Base-by-base conservation (phyloP, 371 early-diverging fungal species). In the Chytridium lagenaria region DNA sequence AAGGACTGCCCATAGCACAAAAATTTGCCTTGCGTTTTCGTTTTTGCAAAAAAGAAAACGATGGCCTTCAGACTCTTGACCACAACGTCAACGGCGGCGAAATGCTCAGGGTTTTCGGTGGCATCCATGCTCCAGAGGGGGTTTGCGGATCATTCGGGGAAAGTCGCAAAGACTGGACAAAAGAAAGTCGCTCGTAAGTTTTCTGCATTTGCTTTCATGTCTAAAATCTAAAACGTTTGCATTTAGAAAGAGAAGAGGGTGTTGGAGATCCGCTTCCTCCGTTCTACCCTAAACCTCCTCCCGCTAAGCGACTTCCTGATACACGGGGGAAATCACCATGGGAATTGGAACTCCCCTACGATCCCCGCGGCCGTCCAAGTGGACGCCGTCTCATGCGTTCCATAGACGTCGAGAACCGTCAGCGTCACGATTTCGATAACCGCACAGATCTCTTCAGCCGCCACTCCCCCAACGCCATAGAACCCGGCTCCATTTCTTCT, bases 1-100 rank as follows among this genome's bases (percentile, higher is more conserved):
- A 92, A 76, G 72, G 91, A 92, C 77, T 95, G 95, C 1, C 88
- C 94, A 94, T 44, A 12, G 19, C 7, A 7, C 44, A 44, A 44
- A 44, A 44, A 44, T 44, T 44, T 44, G 44, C 7, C 19, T 44
- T n/a, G n/a, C n/a, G n/a, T 44, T 44, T 44, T 44, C 44, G 44
- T 10, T 44, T 22, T 31, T 34, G 26, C 37, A 34, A 1, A 65
- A 23, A 65, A 22, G 50, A 63, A 51, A 10, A 7, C 26, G 50
- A 15, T 12, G 19, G 50, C n/a, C 44, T 70, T 10, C 19, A 37
- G 16, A 22, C 40, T 71, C 1, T 68, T 50, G 1, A 30, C 39
- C 12, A 0, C 49, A 3, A 1, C 39, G 44, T 28, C 39, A 30
- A 33, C 44, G 44, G 12, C 44, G 7, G 12, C 19, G 44, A 7